A percentile compares a stretch with the other conserved stretches of the same genome.
Conservation (phyloP, 306 rosid genomes). For the Parietaria judaica region DNA sequence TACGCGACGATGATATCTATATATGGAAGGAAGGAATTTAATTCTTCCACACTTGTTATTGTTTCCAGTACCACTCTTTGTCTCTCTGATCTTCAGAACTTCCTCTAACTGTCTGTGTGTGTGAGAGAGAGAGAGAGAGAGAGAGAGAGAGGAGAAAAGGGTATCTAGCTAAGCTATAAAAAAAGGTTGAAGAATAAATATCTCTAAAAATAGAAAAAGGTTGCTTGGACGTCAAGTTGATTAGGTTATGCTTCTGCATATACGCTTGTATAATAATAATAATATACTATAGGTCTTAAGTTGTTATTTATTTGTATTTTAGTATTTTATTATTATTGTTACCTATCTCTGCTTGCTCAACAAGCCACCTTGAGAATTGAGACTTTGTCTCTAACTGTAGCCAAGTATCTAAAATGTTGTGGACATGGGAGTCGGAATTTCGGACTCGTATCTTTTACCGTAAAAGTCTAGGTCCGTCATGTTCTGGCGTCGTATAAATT, state of each 20-base stretch:
- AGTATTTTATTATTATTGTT: neutral
- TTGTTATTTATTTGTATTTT: neutral
- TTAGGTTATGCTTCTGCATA: slow-evolving; percentile 36
- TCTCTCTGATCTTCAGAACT: slow-evolving; percentile 12
- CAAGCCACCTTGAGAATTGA: neutral
- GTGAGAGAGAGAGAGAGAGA: neutral
- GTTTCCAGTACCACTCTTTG: slow-evolving; percentile 1
- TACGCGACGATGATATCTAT: slow-evolving; percentile 18
- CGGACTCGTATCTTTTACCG: no score
- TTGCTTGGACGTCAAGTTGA: slow-evolving; percentile 53
- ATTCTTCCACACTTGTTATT: slow-evolving; percentile 15
- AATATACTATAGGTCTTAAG: slow-evolving; percentile 10
- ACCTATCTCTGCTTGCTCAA: neutral
- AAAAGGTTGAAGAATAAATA: slow-evolving; percentile 9
- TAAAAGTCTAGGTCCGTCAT: no score
- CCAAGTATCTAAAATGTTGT: no score
- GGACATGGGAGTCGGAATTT: no score
- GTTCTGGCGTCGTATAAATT: no score
- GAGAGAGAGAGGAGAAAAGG: slow-evolving; percentile 7
- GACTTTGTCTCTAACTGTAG: no score
- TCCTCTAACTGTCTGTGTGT: slow-evolving; percentile 10
- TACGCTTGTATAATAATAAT: slow-evolving; percentile 24
- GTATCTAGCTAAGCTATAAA: slow-evolving; percentile 14
- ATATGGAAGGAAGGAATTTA: slow-evolving; percentile 15
- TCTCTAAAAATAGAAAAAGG: slow-evolving; percentile 32